These are phyloP conservation scores for Yamadazyma dushanensis DNA, from an alignment of 1,139 yeast genomes.

Conservation along the genomic window DNA sequence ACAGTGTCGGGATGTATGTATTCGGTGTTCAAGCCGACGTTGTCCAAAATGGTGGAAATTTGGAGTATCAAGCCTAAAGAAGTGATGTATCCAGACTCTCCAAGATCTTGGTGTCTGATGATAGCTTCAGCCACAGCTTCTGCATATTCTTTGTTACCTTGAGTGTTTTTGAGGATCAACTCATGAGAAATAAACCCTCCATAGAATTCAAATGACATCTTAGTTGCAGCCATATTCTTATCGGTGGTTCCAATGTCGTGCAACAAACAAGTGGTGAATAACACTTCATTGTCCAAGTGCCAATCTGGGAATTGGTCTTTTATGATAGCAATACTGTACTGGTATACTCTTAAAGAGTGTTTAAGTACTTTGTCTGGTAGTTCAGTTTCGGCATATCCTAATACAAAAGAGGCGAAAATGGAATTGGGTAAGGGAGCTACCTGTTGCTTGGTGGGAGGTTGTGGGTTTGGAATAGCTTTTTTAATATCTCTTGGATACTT, in stretches of 20 bases:
- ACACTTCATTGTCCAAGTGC: conserved; percentile 32
- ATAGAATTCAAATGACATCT: conserved; percentile 39
- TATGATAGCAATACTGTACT: conserved; percentile 34
- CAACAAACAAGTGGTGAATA: conserved; percentile 33
- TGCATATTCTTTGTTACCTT: conserved; percentile 29
- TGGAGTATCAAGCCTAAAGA: conserved; percentile 37
- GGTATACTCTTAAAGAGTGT: conserved; percentile 36
- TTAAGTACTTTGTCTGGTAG: conserved; percentile 29
- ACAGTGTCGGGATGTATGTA: conserved; percentile 33
- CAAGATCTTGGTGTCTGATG: conserved; percentile 40
- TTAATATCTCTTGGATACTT: conserved; percentile 31
- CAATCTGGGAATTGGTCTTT: conserved; percentile 38
- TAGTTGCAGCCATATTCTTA: conserved; percentile 35
- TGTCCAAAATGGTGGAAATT: conserved; percentile 37
- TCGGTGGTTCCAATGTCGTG: conserved; percentile 41
- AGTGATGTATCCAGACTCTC: conserved; percentile 36
- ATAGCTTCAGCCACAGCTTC: conserved; percentile 43
- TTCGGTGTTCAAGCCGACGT: conserved; percentile 33
- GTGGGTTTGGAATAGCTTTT: conserved; percentile 27
- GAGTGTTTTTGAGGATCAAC: conserved; percentile 24
- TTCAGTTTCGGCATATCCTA: conserved; percentile 25
- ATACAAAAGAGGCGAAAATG: conserved; percentile 20
- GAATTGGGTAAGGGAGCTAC: conserved; percentile 23
- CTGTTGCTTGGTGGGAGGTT: conserved; percentile 27
- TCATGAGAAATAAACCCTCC: conserved; percentile 37